Evolutionary conservation across 2,329 filamentous ascomycete species (phyloP).

Genomic region (Fusarium sp.): DNA sequence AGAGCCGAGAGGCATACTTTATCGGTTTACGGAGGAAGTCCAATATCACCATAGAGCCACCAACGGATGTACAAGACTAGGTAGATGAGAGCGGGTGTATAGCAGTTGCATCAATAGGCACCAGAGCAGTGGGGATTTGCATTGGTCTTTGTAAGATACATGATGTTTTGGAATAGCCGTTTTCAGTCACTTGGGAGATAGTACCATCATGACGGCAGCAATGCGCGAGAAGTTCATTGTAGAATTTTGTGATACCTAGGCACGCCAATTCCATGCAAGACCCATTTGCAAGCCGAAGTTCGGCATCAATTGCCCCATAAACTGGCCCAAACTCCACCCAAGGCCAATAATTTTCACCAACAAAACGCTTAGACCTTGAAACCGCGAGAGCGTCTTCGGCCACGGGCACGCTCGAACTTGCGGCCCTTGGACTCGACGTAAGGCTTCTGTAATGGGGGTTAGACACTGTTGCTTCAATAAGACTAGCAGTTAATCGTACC

Average conservation of each 20-base stretch:
- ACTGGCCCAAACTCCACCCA: conserved; percentile 45
- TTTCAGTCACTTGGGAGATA: conserved; percentile 1
- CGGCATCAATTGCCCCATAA: conserved; percentile 48
- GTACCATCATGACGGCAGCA: conserved; percentile 46
- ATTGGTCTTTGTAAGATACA: background rate
- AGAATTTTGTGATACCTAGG: conserved; percentile 59
- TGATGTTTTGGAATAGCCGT: background rate
- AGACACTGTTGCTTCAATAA: conserved; percentile 39
- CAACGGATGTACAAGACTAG: background rate
- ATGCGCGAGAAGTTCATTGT: conserved; percentile 49
- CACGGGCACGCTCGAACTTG: conserved; percentile 99
- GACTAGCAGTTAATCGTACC: conserved; percentile 62
- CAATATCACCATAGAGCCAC: conserved; percentile 48
- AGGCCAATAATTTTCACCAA: conserved; percentile 45
- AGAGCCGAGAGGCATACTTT: conserved; percentile 82
- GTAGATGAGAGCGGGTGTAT: background rate
- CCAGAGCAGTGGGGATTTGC: background rate
- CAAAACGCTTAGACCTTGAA: conserved; percentile 94
- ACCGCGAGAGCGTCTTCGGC: conserved; percentile 96
- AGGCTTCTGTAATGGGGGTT: conserved; percentile 77
- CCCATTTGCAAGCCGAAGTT: conserved; percentile 51
- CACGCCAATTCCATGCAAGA: conserved; percentile 61
- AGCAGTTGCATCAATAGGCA: background rate
- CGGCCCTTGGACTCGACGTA: conserved; percentile 98
- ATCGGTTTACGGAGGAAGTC: conserved; percentile 79